phyloP scores from a whole-genome alignment of 2,329 filamentous ascomycete species.

The Chrysoporthe deuterocubensis region DNA sequence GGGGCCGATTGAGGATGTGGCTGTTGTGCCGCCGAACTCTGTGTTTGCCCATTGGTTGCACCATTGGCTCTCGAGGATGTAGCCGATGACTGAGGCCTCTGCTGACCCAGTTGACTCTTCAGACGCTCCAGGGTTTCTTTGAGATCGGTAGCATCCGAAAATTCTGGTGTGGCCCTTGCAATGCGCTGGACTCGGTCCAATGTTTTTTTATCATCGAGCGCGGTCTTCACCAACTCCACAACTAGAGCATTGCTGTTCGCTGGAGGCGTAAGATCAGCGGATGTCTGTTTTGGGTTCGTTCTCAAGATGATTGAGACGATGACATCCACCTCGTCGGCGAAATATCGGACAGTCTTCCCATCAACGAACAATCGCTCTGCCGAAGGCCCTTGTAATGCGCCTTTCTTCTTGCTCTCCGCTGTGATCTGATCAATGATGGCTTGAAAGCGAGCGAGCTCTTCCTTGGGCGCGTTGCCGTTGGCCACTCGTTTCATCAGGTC shows the following conservation, averaged over 20 bases:
- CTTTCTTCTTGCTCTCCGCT: constrained; percentile 57
- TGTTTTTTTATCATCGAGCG: constrained; percentile 55
- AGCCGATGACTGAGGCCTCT: constrained; percentile 30
- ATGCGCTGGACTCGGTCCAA: constrained; percentile 58
- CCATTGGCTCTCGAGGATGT: constrained; percentile 29
- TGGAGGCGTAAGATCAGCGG: constrained; percentile 56
- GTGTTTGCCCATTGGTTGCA: constrained; percentile 28
- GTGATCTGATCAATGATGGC: constrained; percentile 81
- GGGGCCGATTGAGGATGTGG: constrained; percentile 34
- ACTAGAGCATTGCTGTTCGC: constrained; percentile 59
- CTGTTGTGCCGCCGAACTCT: constrained; percentile 7
- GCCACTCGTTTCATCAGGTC: constrained; percentile 85
- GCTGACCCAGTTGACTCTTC: constrained; percentile 47
- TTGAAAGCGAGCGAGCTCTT: constrained; percentile 77
- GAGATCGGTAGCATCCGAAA: constrained; percentile 57
- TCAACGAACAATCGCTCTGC: constrained; percentile 60
- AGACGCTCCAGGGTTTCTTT: constrained; percentile 57
- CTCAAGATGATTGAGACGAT: constrained; percentile 64
- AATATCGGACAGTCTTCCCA: constrained; percentile 61
- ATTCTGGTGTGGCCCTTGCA: constrained; percentile 54
- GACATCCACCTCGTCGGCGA: constrained; percentile 60
- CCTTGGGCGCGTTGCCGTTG: constrained; percentile 70
- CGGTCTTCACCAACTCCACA: constrained; percentile 60
- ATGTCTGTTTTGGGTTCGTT: constrained; percentile 62
- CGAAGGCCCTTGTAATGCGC: constrained; percentile 55